Evolutionary conservation across 1,139 yeast species (phyloP), one percentile per base, ranked within the genome.

Genomic region (Trichomonascaceae sp.): DNA sequence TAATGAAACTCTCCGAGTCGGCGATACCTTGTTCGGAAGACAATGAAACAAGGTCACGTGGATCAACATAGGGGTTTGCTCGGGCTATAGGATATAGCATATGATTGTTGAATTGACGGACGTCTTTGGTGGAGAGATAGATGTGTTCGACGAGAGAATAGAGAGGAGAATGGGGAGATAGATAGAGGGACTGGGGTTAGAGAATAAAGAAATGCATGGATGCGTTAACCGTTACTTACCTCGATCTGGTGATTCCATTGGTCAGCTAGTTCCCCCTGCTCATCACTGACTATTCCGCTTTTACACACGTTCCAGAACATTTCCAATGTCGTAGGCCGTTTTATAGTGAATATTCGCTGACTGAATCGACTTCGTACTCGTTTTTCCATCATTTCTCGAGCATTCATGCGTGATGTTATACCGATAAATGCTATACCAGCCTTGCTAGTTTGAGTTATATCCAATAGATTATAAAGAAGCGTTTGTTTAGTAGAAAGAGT

Each of bases 291-390:
- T 55, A 73, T 61, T 41, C 63, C 64, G 15, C 63, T 55, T 56
- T 64, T 45, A 59, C 70, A 58, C 73, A 68, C 60, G 55, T 65
- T 44, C 70, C 69, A 57, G 63, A 72, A 63, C 60, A 66, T 47
- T 51, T 62, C 69, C 71, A 74, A 53, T 54, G 70, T 55, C 49
- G 59, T 49, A 50, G 85, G 75, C 53, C 83, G 83, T 45, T 79
- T 78, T 47, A 89, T 74, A 39, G 80, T 76, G 38, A 88, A 77
- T 1, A 87, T 72, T 52, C 96, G 73, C 66, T 91, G 97, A 38
- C 95, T 84, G 68, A 91, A 93, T 58, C 99, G 75, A 55, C 95
- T 85, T 61, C 90, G 80, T 0, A 95, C 98, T 61, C 99, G 78
- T 65, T 91, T 93, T 66, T 95, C 99, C 53, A 93, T 74, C 60